Base-by-base conservation (phyloP, 75 land plant genomes). In the Picea sitchensis region DNA sequence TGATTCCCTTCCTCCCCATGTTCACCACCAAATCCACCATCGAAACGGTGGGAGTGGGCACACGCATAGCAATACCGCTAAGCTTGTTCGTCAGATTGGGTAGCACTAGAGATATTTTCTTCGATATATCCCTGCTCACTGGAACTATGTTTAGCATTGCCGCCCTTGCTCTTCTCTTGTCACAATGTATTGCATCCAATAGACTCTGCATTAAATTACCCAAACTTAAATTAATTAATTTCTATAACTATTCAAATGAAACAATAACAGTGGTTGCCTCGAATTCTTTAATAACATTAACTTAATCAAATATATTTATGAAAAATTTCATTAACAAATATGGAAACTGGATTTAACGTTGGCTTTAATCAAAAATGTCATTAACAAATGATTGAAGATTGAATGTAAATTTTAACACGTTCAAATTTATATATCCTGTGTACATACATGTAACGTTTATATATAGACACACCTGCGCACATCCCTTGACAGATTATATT, bases 61-160 rank as follows among this genome's bases (percentile, higher is more conserved):
- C 96, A 18, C 92, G 90, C 30, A 95, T 87, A 3, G 98, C 96
- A 77, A 95, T 95, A 47, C 96, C 98, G 38, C 91, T 95, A 62
- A 95, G 98, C 90, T 95, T 95, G 5, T 96, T 94, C 82, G 91
- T 95, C 60, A 95, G 96, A 41, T 88, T 47, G 0, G 98, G 98
- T 21, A 95, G 91, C 79, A 95, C 98, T 38, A 93, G 86, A 9
- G 98, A 87, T 56, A 95, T 92, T 3, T 96, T 96, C 80, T 93
- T 95, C 2, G 98, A 92, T 36, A 96, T 96, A 14, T 96, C 98
- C 2, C 94, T 95, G 79, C 90, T 90, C 0, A 95, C 91, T 1
- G 98, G 98, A 1, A 95, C 98, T 1, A 95, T 95, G 92, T 95
- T 95, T 38, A 95, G 87, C 2, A 95, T 95, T 2, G 98, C 98